Evolutionary conservation across 2,329 filamentous ascomycete genomes (phyloP).

Genomic region (Aschersonia sp.): DNA sequence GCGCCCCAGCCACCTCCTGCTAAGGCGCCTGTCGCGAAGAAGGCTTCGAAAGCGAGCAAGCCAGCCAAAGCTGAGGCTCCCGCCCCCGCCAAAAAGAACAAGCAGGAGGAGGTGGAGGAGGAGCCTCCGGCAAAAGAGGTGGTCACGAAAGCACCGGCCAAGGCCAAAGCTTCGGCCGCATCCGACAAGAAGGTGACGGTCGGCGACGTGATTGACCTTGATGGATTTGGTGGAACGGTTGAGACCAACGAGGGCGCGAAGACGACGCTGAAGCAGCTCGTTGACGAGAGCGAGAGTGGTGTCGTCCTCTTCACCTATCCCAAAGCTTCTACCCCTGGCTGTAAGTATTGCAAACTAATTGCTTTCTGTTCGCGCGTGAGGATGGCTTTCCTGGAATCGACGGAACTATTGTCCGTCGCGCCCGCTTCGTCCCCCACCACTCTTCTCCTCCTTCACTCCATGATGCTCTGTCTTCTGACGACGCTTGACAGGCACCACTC

Average conservation of each 20-base stretch:
- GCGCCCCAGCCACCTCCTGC: constrained; percentile 32
- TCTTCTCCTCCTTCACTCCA: constrained; percentile 2
- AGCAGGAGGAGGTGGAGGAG: constrained; percentile 9
- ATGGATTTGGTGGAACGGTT: constrained; percentile 55
- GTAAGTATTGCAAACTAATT: constrained; percentile 38
- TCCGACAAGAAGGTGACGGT: constrained; percentile 31
- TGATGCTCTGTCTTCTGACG: not conserved
- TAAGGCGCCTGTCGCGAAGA: constrained; percentile 28
- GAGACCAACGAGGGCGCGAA: constrained; percentile 74
- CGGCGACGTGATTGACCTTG: constrained; percentile 41
- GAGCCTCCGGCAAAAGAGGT: not conserved
- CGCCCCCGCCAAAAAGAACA: not conserved
- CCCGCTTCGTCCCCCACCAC: not conserved
- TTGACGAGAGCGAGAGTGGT: constrained; percentile 71
- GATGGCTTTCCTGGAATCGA: too few species aligned
- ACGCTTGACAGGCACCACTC: constrained; percentile 60
- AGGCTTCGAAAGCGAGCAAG: constrained; percentile 23
- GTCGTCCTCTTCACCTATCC: constrained; percentile 94
- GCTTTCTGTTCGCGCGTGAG: too few species aligned
- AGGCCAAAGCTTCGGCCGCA: constrained; percentile 5
- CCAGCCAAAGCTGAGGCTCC: constrained; percentile 15
- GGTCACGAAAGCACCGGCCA: not conserved
- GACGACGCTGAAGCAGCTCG: constrained; percentile 65
- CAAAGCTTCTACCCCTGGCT: constrained; percentile 85
- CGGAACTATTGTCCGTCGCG: too few species aligned